phyloP scores from a whole-genome alignment of 1,284 basidiomycete species.

The Puccinia coronata region DNA sequence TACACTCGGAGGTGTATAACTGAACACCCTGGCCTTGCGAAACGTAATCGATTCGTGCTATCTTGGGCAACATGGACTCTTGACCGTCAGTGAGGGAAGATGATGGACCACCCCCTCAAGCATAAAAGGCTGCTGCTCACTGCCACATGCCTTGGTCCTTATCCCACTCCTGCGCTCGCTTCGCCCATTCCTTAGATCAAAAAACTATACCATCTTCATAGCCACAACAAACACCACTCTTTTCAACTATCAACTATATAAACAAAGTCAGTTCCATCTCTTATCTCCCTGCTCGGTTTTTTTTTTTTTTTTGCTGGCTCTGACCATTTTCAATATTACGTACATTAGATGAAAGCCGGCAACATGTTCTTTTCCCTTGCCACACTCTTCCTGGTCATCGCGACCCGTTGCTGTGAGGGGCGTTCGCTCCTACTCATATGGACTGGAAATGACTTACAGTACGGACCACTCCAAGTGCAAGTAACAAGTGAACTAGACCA shows the following conservation, averaged over 20 bases:
- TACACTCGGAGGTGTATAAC: background rate
- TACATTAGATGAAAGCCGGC: background rate
- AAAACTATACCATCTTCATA: background rate
- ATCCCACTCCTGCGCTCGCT: background rate
- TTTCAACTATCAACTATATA: background rate
- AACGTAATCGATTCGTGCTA: background rate
- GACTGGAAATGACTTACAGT: too few species aligned
- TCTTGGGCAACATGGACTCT: too few species aligned
- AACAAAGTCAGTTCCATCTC: background rate
- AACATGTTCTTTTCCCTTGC: background rate
- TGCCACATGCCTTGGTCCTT: too few species aligned
- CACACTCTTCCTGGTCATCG: background rate
- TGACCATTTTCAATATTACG: too few species aligned
- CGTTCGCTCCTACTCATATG: background rate
- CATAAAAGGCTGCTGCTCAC: background rate
- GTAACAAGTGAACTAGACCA: too few species aligned
- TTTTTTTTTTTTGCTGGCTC: too few species aligned
- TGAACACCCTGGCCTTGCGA: background rate
- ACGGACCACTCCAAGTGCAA: too few species aligned
- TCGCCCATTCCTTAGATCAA: background rate
- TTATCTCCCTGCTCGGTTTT: too few species aligned
- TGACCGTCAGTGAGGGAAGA: too few species aligned
- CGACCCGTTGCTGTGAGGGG: background rate
- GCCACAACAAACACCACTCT: background rate
- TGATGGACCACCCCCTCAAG: too few species aligned